Conservation (phyloP, 116 monocot species). For the Trichopus zeylanicus region DNA sequence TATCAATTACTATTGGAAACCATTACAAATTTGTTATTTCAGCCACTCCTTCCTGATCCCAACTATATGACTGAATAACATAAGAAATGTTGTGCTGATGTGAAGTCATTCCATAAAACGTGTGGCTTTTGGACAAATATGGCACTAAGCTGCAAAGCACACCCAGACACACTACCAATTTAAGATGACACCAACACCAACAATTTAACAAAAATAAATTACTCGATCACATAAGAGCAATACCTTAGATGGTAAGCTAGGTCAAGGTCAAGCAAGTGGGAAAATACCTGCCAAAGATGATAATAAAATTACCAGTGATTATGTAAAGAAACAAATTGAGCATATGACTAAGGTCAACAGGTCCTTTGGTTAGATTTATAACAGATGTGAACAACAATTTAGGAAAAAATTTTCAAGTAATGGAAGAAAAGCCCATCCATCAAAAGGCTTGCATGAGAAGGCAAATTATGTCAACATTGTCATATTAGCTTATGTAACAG, state of each 20-base stretch:
- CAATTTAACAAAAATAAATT: background rate
- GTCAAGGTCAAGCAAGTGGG: conserved; percentile 92
- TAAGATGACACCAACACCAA: background rate
- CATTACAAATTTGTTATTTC: no score
- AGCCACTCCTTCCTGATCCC: no score
- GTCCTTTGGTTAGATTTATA: background rate
- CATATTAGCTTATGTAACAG: no score
- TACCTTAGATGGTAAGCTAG: conserved; percentile 93
- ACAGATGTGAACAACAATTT: background rate
- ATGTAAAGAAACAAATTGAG: no score
- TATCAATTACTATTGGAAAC: no score
- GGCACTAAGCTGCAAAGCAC: no score
- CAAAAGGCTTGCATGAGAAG: background rate
- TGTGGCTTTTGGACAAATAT: no score
- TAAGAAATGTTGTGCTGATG: no score
- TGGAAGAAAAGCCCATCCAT: background rate
- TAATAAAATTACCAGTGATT: background rate
- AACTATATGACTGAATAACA: no score
- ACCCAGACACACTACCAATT: background rate
- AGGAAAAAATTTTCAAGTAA: background rate
- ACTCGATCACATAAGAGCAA: background rate
- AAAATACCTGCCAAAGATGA: conserved; percentile 64
- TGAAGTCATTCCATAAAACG: no score
- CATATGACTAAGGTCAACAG: background rate
- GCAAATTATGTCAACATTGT: no score